These are phyloP conservation scores for Coemansia reversa DNA, from an alignment of 192 early-diverging fungal species.

Conservation along the genomic window DNA sequence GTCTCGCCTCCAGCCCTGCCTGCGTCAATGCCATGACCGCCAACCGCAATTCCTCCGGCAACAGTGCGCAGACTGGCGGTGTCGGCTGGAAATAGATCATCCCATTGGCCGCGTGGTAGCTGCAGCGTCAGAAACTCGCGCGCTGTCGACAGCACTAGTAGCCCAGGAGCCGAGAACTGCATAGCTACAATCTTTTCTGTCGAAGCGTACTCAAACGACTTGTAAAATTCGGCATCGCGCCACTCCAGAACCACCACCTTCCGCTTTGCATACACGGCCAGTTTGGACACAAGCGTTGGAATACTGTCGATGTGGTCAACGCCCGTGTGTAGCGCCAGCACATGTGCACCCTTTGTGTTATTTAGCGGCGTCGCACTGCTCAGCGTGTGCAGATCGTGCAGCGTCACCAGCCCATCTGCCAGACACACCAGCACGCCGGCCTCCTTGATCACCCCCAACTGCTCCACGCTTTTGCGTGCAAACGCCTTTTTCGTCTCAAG, in stretches of 20 bases:
- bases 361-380: slow-evolving; percentile 63
- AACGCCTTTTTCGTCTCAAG: slow-evolving; percentile 69
- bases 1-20: not conserved
- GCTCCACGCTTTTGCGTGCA: slow-evolving; percentile 68
- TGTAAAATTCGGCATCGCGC: slow-evolving; percentile 69
- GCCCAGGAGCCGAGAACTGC: slow-evolving; percentile 70
- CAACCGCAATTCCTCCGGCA: slow-evolving; percentile 22
- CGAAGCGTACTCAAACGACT: slow-evolving; percentile 68
- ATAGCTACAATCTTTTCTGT: slow-evolving; percentile 73
- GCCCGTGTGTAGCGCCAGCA: slow-evolving; percentile 72
- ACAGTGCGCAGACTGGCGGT: slow-evolving; percentile 46
- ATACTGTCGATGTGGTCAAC: slow-evolving; percentile 67
- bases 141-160: slow-evolving; percentile 55
- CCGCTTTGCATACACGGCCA: slow-evolving; percentile 71
- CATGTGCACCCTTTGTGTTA: slow-evolving; percentile 72
- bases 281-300: slow-evolving; percentile 67
- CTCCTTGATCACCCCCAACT: slow-evolving; percentile 73
- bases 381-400: slow-evolving; percentile 75
- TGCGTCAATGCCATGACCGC: not conserved
- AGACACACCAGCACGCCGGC: slow-evolving; percentile 69
- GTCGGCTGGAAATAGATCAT: slow-evolving; percentile 54
- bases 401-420: slow-evolving; percentile 68
- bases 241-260: slow-evolving; percentile 74
- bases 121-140: slow-evolving; percentile 54
- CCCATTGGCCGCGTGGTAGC: slow-evolving; percentile 49